A percentile compares a stretch with the other conserved stretches of the same genome.
phyloP scores from a whole-genome alignment of 495 filamentous ascomycete species.

The Massariosphaeria phaeospora region DNA sequence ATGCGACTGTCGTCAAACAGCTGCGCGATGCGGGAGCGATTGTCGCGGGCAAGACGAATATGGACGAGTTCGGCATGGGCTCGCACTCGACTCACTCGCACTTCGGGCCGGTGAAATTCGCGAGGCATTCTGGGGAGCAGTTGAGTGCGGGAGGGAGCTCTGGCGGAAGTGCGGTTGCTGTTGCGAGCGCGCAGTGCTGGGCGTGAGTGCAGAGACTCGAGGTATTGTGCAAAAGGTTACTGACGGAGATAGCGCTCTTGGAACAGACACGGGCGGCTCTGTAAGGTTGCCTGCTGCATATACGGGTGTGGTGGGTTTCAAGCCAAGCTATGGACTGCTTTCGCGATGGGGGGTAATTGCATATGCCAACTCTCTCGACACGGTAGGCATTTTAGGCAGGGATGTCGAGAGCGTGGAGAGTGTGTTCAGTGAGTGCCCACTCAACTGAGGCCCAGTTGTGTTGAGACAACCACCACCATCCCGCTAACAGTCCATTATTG shows the following conservation, averaged over 20 bases:
- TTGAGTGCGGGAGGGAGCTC: conserved; percentile 86
- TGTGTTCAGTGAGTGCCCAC: conserved; percentile 50
- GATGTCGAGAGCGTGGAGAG: conserved; percentile 47
- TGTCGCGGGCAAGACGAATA: conserved; percentile 76
- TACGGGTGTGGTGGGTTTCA: conserved; percentile 81
- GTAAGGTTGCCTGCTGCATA: conserved; percentile 90
- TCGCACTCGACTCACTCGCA: conserved; percentile 75
- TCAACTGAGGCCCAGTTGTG: too few species aligned
- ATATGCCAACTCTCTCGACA: conserved; percentile 94
- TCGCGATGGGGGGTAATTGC: conserved; percentile 88
- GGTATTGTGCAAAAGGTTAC: not conserved
- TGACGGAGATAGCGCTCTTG: conserved; percentile 58
- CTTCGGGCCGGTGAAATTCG: conserved; percentile 62
- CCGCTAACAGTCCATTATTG: not conserved
- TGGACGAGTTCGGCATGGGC: conserved; percentile 99
- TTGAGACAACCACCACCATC: too few species aligned
- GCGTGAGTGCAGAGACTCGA: conserved; percentile 44
- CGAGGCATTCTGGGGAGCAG: conserved; percentile 17
- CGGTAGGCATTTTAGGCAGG: conserved; percentile 72
- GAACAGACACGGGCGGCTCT: conserved; percentile 92
- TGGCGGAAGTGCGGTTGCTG: conserved; percentile 86
- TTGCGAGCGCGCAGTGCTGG: conserved; percentile 64
- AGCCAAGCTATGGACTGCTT: conserved; percentile 81
- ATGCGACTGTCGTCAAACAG: conserved; percentile 72
- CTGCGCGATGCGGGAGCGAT: conserved; percentile 61